Evolutionary conservation across 768 basidiomycete species (phyloP).

Genomic region (Rhizopogon roseolus): DNA sequence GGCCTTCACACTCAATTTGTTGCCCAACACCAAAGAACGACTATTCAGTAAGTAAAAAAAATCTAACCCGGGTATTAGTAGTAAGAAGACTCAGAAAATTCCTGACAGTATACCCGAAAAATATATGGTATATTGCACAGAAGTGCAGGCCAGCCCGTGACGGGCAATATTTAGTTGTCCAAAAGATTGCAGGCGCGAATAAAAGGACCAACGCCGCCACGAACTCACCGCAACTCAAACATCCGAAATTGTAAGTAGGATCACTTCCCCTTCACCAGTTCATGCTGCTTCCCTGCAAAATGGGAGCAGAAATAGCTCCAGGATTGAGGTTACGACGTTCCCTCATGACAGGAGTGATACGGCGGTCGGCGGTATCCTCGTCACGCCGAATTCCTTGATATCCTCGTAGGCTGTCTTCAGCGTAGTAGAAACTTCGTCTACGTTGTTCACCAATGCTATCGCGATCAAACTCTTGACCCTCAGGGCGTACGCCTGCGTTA

Average conservation of each 20-base stretch:
- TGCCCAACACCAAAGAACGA: not conserved
- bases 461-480: constrained; percentile 73
- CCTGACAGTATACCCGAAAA: constrained; percentile 11
- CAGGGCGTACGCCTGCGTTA: constrained; percentile 43
- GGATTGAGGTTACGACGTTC: constrained; percentile 58
- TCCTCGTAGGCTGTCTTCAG: constrained; percentile 76
- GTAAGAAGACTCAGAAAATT: constrained; percentile 1
- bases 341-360: constrained; percentile 32
- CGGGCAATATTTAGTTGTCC: constrained; percentile 2
- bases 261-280: constrained; percentile 55
- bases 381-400: constrained; percentile 36
- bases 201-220: constrained; percentile 7
- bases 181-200: constrained; percentile 6
- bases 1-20: too few relatives aligned
- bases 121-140: constrained; percentile 3
- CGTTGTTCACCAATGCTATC: constrained; percentile 71
- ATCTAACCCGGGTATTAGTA: constrained; percentile 2
- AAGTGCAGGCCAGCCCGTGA: constrained; percentile 20
- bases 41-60: constrained; percentile 2
- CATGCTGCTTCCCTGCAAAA: constrained; percentile 78
- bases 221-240: constrained; percentile 15
- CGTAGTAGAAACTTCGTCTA: constrained; percentile 79
- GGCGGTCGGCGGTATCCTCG: constrained; percentile 33
- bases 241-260: constrained; percentile 4
- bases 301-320: constrained; percentile 68